Conservation (phyloP, 2,329 filamentous ascomycete genomes). For the Penicillium sp. region DNA sequence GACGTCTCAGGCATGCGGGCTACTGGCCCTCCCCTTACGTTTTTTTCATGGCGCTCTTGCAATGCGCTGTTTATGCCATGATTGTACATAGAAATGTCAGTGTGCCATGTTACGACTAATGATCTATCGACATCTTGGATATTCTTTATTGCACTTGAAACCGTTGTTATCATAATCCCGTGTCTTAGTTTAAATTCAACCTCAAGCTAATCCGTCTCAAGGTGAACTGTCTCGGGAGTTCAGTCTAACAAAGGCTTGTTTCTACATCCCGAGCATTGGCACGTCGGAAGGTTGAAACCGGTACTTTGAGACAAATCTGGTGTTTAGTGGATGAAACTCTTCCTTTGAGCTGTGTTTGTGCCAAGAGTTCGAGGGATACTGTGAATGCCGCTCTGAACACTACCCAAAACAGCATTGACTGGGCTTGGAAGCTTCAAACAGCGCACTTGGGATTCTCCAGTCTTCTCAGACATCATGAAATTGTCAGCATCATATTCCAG, state of each 20-base stretch:
- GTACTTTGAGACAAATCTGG: neutral
- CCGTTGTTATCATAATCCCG: neutral
- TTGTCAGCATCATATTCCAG: neutral
- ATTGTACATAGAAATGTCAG: conserved; percentile 27
- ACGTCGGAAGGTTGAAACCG: neutral
- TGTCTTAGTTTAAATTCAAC: neutral
- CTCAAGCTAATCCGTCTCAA: neutral
- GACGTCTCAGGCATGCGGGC: conserved; percentile 3
- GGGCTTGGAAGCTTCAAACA: neutral
- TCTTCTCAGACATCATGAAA: neutral
- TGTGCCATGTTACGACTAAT: conserved; percentile 25
- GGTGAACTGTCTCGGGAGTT: neutral
- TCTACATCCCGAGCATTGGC: neutral
- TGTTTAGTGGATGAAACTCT: neutral
- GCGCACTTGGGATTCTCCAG: neutral
- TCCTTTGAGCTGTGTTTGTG: neutral
- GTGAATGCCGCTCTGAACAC: neutral
- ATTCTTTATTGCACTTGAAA: conserved; percentile 1
- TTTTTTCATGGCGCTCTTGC: conserved; percentile 1
- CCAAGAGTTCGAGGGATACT: neutral
- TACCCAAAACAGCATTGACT: neutral
- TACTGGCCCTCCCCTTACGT: neutral
- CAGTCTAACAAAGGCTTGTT: neutral
- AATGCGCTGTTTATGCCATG: conserved; percentile 19
- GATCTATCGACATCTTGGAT: conserved; percentile 12